Base-by-base conservation (phyloP, 2,329 filamentous ascomycete genomes). In the Didymella glomerata region DNA sequence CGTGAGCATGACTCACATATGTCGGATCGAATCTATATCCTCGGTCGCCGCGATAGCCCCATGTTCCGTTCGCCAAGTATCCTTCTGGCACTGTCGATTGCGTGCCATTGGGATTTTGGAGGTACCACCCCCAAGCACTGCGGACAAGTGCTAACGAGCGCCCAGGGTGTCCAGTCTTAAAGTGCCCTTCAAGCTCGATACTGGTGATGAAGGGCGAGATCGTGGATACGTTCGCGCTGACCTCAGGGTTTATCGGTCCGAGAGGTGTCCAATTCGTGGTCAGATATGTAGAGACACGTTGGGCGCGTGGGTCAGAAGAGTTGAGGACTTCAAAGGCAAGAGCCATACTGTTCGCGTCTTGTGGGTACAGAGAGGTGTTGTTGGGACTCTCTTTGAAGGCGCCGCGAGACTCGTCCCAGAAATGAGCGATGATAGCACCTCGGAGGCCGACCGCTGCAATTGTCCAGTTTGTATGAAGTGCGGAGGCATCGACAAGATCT, bases 41-140 rank as follows among this genome's bases (percentile, higher is more conserved):
- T 7, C 80, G 71, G 47, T 80, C 76, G 30, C 76, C 78, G 2
- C 85, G 79, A 66, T 89, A 89, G 2, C 82, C 84, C 62, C 85
- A 89, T 0, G 78, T 82, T 3, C 85, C 85, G 61, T 88, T 80
- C 0, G 71, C 71, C 1, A 85, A 77, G 58, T 86, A 88, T 0
- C 86, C 86, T 70, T 88, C 86, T 25, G 87, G 80, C 20, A 85
- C 81, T 0, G 86, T 88, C 41, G 80, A 84, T 55, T 82, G 77
- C 0, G 86, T 87, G n/a, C 85, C 85, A 62, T 85, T 82, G 1
- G 81, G 79, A 57, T 87, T 81, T 58, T 82, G 78, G 16, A 86
- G 73, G 64, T 88, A 88, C 84, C 84, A 87, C 11, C 86, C 86
- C 86, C 86, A 88, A 48, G 78, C 80, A 9, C 76, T 76, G 6